These are phyloP conservation scores for Microbotryum violaceum DNA, from an alignment of 1,284 basidiomycete species.

Conservation along the genomic window DNA sequence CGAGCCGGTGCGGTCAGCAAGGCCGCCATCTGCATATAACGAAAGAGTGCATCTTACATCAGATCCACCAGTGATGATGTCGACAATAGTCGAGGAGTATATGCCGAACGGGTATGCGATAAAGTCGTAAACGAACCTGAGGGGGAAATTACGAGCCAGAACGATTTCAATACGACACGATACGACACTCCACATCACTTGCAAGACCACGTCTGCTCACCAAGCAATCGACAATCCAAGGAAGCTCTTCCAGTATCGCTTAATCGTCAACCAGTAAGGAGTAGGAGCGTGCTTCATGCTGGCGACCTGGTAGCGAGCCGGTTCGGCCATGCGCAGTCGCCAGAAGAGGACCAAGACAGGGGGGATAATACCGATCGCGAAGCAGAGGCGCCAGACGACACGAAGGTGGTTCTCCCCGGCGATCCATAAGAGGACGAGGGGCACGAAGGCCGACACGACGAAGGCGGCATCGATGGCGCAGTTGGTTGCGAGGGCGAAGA, in stretches of 20 bases:
- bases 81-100: constrained; percentile 70
- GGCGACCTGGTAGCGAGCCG: constrained; percentile 58
- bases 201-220: constrained; percentile 40
- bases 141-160: constrained; percentile 34
- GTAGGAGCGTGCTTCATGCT: constrained; percentile 64
- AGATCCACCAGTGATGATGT: constrained; percentile 53
- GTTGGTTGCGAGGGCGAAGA: constrained; percentile 81
- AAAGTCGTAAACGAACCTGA: constrained; percentile 75
- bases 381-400: constrained; percentile 77
- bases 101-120: constrained; percentile 58
- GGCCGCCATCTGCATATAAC: too few relatives aligned
- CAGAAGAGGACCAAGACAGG: constrained; percentile 74
- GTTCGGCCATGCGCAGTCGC: constrained; percentile 78
- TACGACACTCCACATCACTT: not conserved
- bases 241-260: constrained; percentile 66
- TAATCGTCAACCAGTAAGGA: constrained; percentile 71
- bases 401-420: constrained; percentile 72
- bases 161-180: not conserved
- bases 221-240: constrained; percentile 63
- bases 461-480: constrained; percentile 70
- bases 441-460: constrained; percentile 59
- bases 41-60: too few relatives aligned
- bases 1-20: constrained; percentile 32
- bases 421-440: constrained; percentile 79
- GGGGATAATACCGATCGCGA: constrained; percentile 79